These are phyloP conservation scores for Micractinium sp. DNA, from an alignment of 139 green algal species.

Conservation along the genomic window DNA sequence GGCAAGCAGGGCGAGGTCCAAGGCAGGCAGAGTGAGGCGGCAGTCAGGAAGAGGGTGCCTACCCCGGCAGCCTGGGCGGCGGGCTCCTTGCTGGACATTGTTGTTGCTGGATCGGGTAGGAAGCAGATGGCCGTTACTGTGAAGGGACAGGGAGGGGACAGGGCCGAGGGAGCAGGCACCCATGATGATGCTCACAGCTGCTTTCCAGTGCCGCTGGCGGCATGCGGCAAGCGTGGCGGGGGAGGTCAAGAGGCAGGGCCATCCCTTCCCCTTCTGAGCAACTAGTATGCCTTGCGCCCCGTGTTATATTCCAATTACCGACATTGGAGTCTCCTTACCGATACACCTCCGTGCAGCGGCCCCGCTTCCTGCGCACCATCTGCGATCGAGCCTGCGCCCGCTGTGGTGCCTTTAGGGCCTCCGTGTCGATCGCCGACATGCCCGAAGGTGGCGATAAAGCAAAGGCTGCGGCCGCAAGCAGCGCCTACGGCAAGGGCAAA, in stretches of 20 bases:
- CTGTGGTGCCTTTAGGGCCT: neutral
- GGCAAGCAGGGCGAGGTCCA: no score
- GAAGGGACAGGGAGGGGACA: no score
- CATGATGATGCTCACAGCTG: neutral
- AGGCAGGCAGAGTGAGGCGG: neutral
- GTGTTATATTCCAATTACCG: no score
- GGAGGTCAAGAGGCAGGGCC: neutral
- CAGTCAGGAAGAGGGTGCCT: neutral
- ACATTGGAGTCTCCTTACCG: no score
- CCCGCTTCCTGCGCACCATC: no score
- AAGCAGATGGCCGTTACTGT: no score
- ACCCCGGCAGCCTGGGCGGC: neutral
- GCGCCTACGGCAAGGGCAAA: slow-evolving; percentile 31
- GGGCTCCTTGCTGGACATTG: neutral
- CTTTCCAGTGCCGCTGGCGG: no score
- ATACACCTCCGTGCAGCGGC: no score
- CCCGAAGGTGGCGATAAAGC: neutral
- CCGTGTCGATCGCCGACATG: neutral
- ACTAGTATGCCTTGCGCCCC: no score
- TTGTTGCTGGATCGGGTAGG: neutral
- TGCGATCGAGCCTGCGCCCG: no score
- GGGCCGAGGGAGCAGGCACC: neutral
- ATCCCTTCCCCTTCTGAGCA: no score
- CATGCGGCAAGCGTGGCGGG: no score
- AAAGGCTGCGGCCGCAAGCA: neutral